Conservation (phyloP, 208 protist species). For the Leishmania arabica region DNA sequence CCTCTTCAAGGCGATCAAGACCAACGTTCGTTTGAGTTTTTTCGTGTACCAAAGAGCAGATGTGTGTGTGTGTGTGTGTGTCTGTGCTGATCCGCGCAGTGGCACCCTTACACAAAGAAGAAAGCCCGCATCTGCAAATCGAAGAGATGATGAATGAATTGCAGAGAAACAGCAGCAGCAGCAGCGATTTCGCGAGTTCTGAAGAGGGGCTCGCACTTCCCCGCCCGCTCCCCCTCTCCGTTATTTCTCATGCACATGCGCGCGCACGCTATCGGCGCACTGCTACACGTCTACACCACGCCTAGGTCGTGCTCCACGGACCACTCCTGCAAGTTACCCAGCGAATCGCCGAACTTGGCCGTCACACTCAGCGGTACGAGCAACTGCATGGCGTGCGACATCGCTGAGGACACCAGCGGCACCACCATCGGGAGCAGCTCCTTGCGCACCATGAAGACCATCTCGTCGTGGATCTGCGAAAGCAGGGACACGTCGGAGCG, state of each 20-base stretch:
- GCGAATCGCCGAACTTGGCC: constrained; percentile 67
- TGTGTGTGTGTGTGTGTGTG: neutral
- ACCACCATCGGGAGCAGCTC: constrained; percentile 47
- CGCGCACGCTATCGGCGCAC: neutral
- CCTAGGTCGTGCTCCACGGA: constrained; percentile 80
- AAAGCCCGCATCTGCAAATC: neutral
- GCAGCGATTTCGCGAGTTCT: neutral
- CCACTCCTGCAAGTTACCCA: constrained; percentile 78
- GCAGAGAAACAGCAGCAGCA: constrained; percentile 1
- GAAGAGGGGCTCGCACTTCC: neutral
- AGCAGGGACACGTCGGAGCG: constrained; percentile 53
- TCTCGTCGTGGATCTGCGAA: constrained; percentile 85
- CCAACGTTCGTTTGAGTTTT: neutral
- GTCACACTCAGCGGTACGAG: constrained; percentile 64
- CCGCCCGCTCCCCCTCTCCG: too few species aligned
- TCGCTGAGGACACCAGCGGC: constrained; percentile 37
- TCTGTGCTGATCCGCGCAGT: neutral
- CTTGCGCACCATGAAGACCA: constrained; percentile 69
- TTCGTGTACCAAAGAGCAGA: too few species aligned
- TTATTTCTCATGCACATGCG: neutral
- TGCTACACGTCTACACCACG: constrained; percentile 23
- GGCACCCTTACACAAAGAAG: neutral
- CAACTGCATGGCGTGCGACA: constrained; percentile 68
- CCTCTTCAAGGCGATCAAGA: neutral
- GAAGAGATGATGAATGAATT: neutral